Base-by-base conservation (phyloP, 805 yeast genomes). In the Ogataea paraovalis region DNA sequence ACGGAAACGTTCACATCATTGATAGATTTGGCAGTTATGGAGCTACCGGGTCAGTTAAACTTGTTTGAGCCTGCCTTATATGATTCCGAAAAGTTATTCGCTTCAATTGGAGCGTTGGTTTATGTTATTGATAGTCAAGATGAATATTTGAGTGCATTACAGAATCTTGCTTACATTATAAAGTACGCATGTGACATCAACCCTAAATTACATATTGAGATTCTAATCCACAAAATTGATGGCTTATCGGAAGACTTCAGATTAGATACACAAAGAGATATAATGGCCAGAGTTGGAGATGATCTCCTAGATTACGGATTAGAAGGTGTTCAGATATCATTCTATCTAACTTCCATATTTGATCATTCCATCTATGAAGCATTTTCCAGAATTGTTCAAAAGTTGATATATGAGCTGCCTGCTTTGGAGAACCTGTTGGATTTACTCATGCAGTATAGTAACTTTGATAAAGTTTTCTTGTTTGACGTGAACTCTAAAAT, bases 361-460 rank as follows among this genome's bases (percentile, higher is more conserved):
- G 98, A 94, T 65, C 97, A 91, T 65, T 87, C 96, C 18, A 89
- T 94, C 41, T 90, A 91, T 63, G 99, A 92, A 66, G 97, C 97
- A 1, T 88, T 94, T 58, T 86, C 96, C 14, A 76, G 96, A 58
- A 90, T 94, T 44, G 90, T 92, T 5, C 98, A 94, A 60, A 90
- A 91, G 56, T 73, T 92, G 50, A 86, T 94, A 28, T 87, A 90
- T 16, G 97, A 94, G 60, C 73, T 91, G 42, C 95, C 97, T 2
- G 81, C 85, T 28, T 71, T 94, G 53, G 98, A 94, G 56, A 89
- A 87, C 62, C 73, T 94, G 76, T 74, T 94, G 57, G 97, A 94
- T 65, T 80, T 88, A 54, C 71, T 94, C 50, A 91, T 92, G 54
- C 90, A 87, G 53, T 94, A 90, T 62, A 85, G 91, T 13, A 86